Evolutionary conservation across 345 rosid genomes (phyloP).

Genomic region (Melaleuca alternifolia): DNA sequence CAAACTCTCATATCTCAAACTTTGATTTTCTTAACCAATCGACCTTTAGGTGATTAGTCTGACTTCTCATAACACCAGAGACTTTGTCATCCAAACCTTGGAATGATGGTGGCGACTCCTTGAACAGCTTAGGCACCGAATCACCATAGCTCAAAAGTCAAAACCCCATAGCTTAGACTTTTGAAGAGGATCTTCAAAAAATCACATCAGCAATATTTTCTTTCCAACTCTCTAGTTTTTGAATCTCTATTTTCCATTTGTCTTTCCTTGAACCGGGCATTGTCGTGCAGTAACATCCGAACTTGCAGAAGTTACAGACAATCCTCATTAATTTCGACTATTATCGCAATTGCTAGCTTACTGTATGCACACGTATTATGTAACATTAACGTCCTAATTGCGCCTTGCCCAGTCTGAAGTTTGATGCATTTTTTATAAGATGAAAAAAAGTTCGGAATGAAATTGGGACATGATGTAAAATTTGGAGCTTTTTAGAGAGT

Average conservation of each 20-base stretch:
- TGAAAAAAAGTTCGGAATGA: too few species aligned
- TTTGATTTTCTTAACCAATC: too few species aligned
- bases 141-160: neutral
- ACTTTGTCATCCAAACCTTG: neutral
- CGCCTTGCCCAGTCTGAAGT: too few species aligned
- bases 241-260: neutral
- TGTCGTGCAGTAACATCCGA: neutral
- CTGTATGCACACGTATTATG: neutral
- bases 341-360: neutral
- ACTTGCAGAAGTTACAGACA: neutral
- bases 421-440: too few species aligned
- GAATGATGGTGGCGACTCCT: neutral
- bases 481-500: too few species aligned
- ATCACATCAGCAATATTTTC: neutral
- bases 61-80: neutral
- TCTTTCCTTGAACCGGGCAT: neutral
- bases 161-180: too few species aligned
- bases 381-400: neutral
- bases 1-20: neutral
- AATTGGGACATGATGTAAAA: too few species aligned
- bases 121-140: neutral
- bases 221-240: neutral
- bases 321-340: neutral
- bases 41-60: neutral
- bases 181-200: too few species aligned